Evolutionary conservation across 2,329 filamentous ascomycete species (phyloP), one percentile per base, ranked within the genome.

Genomic region (Hypoxylon sp.): DNA sequence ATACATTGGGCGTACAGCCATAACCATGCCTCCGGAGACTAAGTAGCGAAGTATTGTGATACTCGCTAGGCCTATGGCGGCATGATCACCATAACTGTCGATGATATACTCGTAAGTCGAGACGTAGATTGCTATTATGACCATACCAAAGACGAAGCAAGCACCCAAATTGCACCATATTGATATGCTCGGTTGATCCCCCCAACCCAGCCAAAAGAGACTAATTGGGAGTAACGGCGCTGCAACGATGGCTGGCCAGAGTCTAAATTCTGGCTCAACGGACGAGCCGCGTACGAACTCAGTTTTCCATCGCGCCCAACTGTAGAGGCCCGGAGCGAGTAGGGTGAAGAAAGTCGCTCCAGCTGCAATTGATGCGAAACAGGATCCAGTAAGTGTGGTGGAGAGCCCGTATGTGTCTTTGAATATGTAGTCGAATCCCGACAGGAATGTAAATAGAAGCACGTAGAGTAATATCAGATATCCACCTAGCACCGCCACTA

Each of bases 171-270:
- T 52, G 22, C 59, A 55, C 59, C 59, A 62, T 5, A 62, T 55
- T 13, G 59, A 55, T 54, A 62, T 48, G 29, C n/a, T 74, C 0
- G 76, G 54, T 60, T 81, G 79, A 37, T 81, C 79, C 0, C 84
- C 87, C 87, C 86, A 89, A 0, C 82, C 87, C 77, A 89, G 85
- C 86, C 86, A 89, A 74, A 89, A 87, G 2, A 89, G 78, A 0
- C 79, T 80, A 31, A 87, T 77, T 0, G 87, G 85, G 76, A 89
- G 60, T 13, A 63, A 22, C 6, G 35, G 42, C 17, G 60, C 60
- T n/a, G 60, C 52, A 3, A 57, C 33, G 24, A 63, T 88, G 2
- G 81, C 81, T 53, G 82, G 86, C 80, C 83, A 87, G 0, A 89
- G 77, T 5, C 86, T 80, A 42, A 86, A 84, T 63, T 89, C 87